Conservation (phyloP, 208 protist genomes). For the Phytomonas francai region DNA sequence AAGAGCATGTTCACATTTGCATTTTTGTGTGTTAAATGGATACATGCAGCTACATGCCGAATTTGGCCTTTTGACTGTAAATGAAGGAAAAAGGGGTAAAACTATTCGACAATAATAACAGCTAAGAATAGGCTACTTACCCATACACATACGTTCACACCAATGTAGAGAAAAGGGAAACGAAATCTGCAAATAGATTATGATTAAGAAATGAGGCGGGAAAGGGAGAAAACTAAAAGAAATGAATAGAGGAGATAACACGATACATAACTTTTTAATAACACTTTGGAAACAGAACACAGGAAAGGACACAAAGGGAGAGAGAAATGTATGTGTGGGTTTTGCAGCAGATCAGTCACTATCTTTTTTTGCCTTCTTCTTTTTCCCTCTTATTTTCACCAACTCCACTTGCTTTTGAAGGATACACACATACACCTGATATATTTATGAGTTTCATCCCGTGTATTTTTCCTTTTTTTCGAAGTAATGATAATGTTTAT, state of each 20-base stretch:
- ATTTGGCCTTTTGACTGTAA: background rate
- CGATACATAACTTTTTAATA: background rate
- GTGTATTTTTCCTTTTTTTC: background rate
- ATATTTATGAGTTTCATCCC: background rate
- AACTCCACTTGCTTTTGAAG: background rate
- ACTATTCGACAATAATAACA: background rate
- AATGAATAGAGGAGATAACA: constrained; percentile 4
- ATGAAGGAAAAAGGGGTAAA: background rate
- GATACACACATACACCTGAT: background rate
- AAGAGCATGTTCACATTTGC: background rate
- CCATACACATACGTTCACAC: constrained; percentile 2
- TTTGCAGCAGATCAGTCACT: background rate
- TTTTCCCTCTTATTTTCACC: background rate
- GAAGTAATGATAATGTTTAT: background rate
- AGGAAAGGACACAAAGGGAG: background rate
- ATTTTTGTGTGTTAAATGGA: background rate
- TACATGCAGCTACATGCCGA: background rate
- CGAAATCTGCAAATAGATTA: background rate
- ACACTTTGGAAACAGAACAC: background rate
- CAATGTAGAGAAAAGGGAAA: background rate
- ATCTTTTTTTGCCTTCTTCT: background rate
- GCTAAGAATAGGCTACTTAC: constrained; percentile 7
- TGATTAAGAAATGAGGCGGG: background rate
- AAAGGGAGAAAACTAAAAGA: background rate
- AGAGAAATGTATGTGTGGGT: background rate